These are phyloP conservation scores for Fusarium clavum DNA, from an alignment of 2,329 filamentous ascomycete genomes.

Conservation along the genomic window DNA sequence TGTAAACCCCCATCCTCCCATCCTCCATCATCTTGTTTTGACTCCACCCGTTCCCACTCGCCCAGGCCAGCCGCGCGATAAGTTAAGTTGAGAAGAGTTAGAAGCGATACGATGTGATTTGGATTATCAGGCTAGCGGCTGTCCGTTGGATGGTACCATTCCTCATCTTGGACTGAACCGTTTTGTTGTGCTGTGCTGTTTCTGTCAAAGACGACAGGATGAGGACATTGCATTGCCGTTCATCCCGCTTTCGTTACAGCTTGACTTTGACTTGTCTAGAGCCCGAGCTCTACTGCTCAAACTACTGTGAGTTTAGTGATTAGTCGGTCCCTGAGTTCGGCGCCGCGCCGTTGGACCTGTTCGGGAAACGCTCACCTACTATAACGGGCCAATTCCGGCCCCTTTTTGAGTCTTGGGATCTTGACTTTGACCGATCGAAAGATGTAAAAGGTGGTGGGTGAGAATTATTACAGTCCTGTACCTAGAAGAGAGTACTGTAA, in stretches of 20 bases:
- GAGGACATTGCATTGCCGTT: slow-evolving; percentile 11
- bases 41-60: slow-evolving; percentile 36
- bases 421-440: slow-evolving; percentile 8
- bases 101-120: slow-evolving; percentile 10
- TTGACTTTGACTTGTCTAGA: background rate
- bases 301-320: background rate
- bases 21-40: slow-evolving; percentile 35
- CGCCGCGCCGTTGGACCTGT: slow-evolving; percentile 34
- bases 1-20: slow-evolving; percentile 18
- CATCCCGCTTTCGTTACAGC: slow-evolving; percentile 14
- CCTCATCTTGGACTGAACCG: slow-evolving; percentile 8
- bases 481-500: background rate
- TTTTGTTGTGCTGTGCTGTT: background rate
- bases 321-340: background rate
- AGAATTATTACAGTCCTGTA: slow-evolving; percentile 10
- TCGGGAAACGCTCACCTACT: slow-evolving; percentile 36
- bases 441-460: slow-evolving; percentile 27
- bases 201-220: slow-evolving; percentile 8
- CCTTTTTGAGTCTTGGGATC: slow-evolving; percentile 27
- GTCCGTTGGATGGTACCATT: slow-evolving; percentile 28
- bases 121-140: slow-evolving; percentile 24
- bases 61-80: slow-evolving; percentile 32
- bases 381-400: slow-evolving; percentile 40
- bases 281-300: background rate
- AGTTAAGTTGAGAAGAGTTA: slow-evolving; percentile 5